These are phyloP conservation scores for Vigna trinervia DNA, from an alignment of 306 rosid genomes.

Conservation along the genomic window DNA sequence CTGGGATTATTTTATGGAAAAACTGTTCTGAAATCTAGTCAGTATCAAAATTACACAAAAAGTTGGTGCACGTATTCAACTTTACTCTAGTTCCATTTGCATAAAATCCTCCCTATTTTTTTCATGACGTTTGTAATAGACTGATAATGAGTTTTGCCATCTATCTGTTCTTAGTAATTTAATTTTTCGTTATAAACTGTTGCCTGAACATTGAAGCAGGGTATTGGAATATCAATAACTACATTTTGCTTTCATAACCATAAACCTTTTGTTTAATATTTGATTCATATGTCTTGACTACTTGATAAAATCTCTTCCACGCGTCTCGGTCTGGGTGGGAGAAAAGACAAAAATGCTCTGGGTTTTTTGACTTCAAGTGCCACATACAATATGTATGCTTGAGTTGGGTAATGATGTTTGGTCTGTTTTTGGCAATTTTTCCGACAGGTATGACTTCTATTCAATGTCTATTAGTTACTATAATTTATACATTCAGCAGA, in stretches of 20 bases:
- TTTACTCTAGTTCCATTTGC: neutral
- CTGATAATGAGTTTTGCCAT: conserved; percentile 1
- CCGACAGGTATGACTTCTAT: conserved; percentile 66
- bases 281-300: conserved; percentile 28
- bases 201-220: conserved; percentile 7
- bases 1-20: conserved; percentile 10
- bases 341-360: conserved; percentile 75
- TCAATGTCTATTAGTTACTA: conserved; percentile 8
- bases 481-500: neutral
- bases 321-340: conserved; percentile 18
- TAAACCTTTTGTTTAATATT: neutral
- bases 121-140: too few species aligned
- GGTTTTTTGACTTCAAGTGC: conserved; percentile 87
- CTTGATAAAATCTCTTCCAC: conserved; percentile 30
- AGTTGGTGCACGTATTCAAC: neutral
- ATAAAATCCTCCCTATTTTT: neutral
- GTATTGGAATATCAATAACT: conserved; percentile 2
- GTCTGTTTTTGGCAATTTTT: conserved; percentile 74
- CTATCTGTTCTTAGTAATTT: conserved; percentile 9
- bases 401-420: conserved; percentile 86
- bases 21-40: conserved; percentile 21
- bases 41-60: conserved; percentile 13
- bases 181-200: conserved; percentile 11
- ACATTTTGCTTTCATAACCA: neutral
- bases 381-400: conserved; percentile 88